Base-by-base conservation (phyloP, 2,329 filamentous ascomycete species). In the Monilinia vaccinii-corymbosi region DNA sequence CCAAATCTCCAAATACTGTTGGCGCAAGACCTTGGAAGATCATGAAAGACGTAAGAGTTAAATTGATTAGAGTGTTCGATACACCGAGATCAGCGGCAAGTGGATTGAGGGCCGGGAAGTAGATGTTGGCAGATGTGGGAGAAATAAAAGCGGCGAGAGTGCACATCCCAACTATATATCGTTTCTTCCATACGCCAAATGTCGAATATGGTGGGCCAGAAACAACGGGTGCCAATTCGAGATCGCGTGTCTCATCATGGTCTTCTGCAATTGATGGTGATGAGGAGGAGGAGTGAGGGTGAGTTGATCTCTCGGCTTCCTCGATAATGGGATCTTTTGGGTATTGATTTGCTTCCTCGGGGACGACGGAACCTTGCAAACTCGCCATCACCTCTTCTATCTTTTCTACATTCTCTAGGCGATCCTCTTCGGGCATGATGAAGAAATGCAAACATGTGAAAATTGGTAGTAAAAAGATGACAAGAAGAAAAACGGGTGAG, bases 21-120 rank as follows among this genome's bases (percentile, higher is more conserved):
- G 83, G 83, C 1, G 79, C 77, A 14, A 86, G 71, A 23, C 80
- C 83, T 72, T 85, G 83, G 40, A 86, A 78, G 52, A 86, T 77
- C 70, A 71, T 68, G 46, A 69, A 72, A 23, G 66, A 67, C 8
- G 70, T 72, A 13, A 72, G 62, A 36, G 69, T 71, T 25, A 71
- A 55, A 56, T 71, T 71, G 57, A 72, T 70, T 23, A 68, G 61
- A 25, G 66, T 69, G 10, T 66, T 64, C 8, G 69, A 70, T n/a
- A 71, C 67, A 55, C 64, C 56, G 14, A 71, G 65, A 36, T 71
- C 62, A 10, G 40, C 44, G 34, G 66, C 48, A 13, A 79, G 71
- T 18, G 69, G 66, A 42, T 69, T 69, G 36, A 71, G 60, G n/a
- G 69, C 69, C 25, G 69, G 69, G 21, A 71, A 71, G 38, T 71